Percentiles rank a stretch among this genome's conserved stretches.
Evolutionary conservation across 306 rosid genomes (phyloP).

Genomic region (Luffa aegyptiaca): DNA sequence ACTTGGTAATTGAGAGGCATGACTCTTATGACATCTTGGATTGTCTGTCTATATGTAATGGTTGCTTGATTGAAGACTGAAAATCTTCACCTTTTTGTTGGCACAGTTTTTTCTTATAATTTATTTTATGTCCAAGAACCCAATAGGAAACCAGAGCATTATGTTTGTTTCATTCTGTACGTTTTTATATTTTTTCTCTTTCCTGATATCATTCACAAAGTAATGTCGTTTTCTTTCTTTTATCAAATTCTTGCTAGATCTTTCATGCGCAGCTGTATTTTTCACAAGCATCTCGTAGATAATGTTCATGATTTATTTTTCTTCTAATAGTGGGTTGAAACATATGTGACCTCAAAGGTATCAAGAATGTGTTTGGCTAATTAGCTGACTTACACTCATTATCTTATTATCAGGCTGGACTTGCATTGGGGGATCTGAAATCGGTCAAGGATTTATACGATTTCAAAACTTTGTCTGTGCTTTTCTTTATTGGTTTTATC

Average conservation of each 20-base stretch:
- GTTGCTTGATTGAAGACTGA: not conserved
- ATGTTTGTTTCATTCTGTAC: not conserved
- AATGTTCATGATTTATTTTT: not conserved
- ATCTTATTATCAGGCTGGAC: conserved; percentile 69
- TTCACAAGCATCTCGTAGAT: not conserved
- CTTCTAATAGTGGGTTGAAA: not conserved
- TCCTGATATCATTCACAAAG: too few species aligned
- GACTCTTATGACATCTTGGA: not conserved
- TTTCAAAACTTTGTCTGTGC: conserved; percentile 76
- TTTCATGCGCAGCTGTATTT: not conserved
- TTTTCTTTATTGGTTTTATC: conserved; percentile 85
- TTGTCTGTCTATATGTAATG: not conserved
- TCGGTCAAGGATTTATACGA: conserved; percentile 91
- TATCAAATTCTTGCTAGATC: not conserved
- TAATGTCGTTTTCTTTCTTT: not conserved
- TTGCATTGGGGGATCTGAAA: conserved; percentile 93
- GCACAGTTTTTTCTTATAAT: not conserved
- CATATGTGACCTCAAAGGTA: not conserved
- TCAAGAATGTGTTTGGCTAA: not conserved
- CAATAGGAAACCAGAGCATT: not conserved
- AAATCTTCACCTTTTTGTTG: not conserved
- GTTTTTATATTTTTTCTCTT: not conserved
- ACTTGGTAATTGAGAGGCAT: not conserved
- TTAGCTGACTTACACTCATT: not conserved
- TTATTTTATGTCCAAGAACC: not conserved